Evolutionary conservation across 805 yeast genomes (phyloP).

Genomic region (Candida xyloterini): DNA sequence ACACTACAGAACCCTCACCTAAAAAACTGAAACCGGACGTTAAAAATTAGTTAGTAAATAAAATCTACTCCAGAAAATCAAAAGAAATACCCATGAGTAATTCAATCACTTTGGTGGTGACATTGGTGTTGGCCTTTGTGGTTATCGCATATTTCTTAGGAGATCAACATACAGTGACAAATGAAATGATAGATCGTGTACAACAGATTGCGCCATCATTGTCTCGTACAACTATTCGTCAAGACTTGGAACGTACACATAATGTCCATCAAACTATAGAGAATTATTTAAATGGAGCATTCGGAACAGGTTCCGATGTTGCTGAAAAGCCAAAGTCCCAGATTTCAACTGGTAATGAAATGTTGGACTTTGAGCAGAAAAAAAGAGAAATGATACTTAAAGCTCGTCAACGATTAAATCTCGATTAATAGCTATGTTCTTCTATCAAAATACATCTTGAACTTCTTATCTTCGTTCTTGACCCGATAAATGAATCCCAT

Average conservation of each 20-base stretch:
- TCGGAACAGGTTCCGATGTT: neutral
- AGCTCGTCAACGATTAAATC: conserved; percentile 50
- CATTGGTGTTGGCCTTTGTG: conserved; percentile 51
- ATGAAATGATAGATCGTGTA: conserved; percentile 81
- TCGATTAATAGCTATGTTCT: conserved; percentile 11
- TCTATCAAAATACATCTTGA: conserved; percentile 39
- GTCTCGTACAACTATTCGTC: conserved; percentile 64
- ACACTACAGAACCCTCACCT: conserved; percentile 4
- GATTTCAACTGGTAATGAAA: conserved; percentile 29
- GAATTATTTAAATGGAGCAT: conserved; percentile 47
- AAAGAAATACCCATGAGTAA: conserved; percentile 18
- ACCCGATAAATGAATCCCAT: conserved; percentile 88
- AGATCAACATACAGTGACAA: conserved; percentile 40
- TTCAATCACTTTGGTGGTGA: conserved; percentile 50
- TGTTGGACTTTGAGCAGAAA: conserved; percentile 45
- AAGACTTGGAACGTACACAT: conserved; percentile 73
- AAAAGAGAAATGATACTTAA: conserved; percentile 56
- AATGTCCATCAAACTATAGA: conserved; percentile 81
- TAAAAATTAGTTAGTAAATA: neutral
- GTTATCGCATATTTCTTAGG: conserved; percentile 53
- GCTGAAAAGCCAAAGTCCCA: neutral
- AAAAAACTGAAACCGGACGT: conserved; percentile 1
- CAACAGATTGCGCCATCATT: conserved; percentile 77
- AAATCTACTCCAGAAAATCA: conserved; percentile 3
- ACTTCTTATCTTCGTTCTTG: conserved; percentile 52